Evolutionary conservation across 2,329 filamentous ascomycete species (phyloP).

Genomic region (Ceratocystis diversiconidia): DNA sequence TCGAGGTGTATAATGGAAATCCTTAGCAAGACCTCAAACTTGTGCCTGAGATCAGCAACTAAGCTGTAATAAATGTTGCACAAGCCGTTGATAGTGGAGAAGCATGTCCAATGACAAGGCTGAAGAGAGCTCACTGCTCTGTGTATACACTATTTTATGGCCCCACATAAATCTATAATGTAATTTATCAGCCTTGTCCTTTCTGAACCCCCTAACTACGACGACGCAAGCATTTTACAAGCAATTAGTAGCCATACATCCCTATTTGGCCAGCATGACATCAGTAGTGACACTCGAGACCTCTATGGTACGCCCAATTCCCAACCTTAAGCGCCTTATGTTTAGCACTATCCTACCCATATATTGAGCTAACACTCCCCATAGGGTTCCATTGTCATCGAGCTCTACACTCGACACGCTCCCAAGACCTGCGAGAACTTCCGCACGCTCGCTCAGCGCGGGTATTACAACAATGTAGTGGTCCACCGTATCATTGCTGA

Average conservation of each 20-base stretch:
- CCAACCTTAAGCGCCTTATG: neutral
- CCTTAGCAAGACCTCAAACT: no score
- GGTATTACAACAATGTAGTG: slow-evolving; percentile 75
- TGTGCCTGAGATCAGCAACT: no score
- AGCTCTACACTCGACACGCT: slow-evolving; percentile 82
- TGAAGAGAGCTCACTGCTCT: neutral
- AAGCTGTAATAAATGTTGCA: neutral
- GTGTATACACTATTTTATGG: no score
- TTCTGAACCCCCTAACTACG: neutral
- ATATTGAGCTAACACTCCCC: neutral
- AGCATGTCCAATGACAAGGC: neutral
- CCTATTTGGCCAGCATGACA: slow-evolving; percentile 41
- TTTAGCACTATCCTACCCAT: no score
- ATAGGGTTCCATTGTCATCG: slow-evolving; percentile 69
- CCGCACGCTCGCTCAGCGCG: slow-evolving; percentile 57
- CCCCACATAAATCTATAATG: neutral
- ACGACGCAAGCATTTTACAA: neutral
- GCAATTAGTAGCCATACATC: neutral
- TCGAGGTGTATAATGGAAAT: no score
- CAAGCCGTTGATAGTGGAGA: neutral
- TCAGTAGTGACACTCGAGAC: slow-evolving; percentile 73
- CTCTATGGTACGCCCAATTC: slow-evolving; percentile 50
- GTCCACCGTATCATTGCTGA: slow-evolving; percentile 92
- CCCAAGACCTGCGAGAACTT: slow-evolving; percentile 88
- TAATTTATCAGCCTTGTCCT: neutral